phyloP scores from a whole-genome alignment of 1,284 basidiomycete genomes.

The Microbotryum scabiosae region DNA sequence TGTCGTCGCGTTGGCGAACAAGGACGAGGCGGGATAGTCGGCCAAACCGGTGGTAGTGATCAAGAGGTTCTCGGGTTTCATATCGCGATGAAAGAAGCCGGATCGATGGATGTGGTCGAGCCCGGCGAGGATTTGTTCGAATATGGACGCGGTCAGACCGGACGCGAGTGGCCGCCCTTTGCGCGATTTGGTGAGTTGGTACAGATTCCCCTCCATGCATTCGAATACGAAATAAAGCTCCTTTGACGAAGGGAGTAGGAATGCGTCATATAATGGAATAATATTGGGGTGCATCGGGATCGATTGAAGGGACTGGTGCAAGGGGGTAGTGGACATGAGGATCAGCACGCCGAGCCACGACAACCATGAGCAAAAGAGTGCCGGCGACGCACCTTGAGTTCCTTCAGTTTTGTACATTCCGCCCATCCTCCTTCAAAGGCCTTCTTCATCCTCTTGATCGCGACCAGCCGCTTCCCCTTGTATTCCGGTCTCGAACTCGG shows the following conservation, averaged over 20 bases:
- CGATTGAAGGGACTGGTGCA: slow-evolving; percentile 72
- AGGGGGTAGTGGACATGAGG: background rate
- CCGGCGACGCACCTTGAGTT: slow-evolving; percentile 66
- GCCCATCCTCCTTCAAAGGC: slow-evolving; percentile 95
- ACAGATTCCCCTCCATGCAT: slow-evolving; percentile 99
- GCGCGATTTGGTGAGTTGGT: slow-evolving; percentile 95
- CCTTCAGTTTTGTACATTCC: slow-evolving; percentile 89
- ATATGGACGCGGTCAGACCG: slow-evolving; percentile 89
- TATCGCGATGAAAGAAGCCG: slow-evolving; percentile 98
- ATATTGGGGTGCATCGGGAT: slow-evolving; percentile 95
- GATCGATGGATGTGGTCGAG: slow-evolving; percentile 84
- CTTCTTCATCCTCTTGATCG: slow-evolving; percentile 97
- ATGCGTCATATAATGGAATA: slow-evolving; percentile 98
- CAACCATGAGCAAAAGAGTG: background rate
- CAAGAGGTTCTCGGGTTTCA: slow-evolving; percentile 99
- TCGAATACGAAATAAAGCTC: slow-evolving; percentile 99
- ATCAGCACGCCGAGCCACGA: background rate
- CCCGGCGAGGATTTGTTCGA: slow-evolving; percentile 82
- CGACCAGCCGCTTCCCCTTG: slow-evolving; percentile 87
- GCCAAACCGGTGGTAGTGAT: slow-evolving; percentile 97
- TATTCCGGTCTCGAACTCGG: slow-evolving; percentile 78
- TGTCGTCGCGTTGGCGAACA: slow-evolving; percentile 32
- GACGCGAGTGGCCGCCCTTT: slow-evolving; percentile 89
- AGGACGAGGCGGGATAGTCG: slow-evolving; percentile 66
- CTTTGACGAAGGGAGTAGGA: slow-evolving; percentile 81